A percentile compares a stretch with the other conserved stretches of the same genome.
These are phyloP conservation scores for Aspergillus transmontanensis DNA, from an alignment of 2,329 filamentous ascomycete species.

Conservation along the genomic window DNA sequence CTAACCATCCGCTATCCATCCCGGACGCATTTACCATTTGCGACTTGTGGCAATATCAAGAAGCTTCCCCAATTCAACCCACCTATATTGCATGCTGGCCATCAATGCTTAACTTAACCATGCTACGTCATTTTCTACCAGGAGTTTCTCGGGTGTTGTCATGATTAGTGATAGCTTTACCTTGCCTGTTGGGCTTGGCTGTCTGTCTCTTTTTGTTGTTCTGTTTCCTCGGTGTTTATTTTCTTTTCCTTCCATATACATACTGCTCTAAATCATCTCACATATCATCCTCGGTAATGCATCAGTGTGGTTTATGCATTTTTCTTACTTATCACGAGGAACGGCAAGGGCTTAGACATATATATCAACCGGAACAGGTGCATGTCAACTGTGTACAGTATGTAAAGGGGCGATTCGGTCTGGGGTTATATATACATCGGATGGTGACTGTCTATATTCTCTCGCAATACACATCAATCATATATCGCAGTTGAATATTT, in stretches of 20 bases:
- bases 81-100: slow-evolving; percentile 18
- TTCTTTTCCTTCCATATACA: neutral
- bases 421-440: neutral
- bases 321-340: neutral
- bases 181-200: neutral
- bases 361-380: slow-evolving; percentile 4
- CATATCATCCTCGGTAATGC: neutral
- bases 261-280: neutral
- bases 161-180: neutral
- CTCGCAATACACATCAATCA: neutral
- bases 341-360: slow-evolving; percentile 4
- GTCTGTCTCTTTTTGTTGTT: neutral
- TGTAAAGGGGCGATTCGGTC: slow-evolving; percentile 5
- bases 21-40: neutral
- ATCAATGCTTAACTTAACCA: slow-evolving; percentile 8
- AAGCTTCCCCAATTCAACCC: neutral
- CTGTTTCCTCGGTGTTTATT: neutral
- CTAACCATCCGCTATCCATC: slow-evolving; percentile 3
- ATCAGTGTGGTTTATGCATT: slow-evolving; percentile 2
- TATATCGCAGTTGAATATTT: neutral
- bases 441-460: neutral
- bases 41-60: neutral
- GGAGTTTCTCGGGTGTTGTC: slow-evolving; percentile 9
- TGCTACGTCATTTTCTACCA: neutral
- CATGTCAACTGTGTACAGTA: slow-evolving; percentile 10